Evolutionary conservation across 2,329 filamentous ascomycete genomes (phyloP).

Genomic region (Emergomyces africanus): DNA sequence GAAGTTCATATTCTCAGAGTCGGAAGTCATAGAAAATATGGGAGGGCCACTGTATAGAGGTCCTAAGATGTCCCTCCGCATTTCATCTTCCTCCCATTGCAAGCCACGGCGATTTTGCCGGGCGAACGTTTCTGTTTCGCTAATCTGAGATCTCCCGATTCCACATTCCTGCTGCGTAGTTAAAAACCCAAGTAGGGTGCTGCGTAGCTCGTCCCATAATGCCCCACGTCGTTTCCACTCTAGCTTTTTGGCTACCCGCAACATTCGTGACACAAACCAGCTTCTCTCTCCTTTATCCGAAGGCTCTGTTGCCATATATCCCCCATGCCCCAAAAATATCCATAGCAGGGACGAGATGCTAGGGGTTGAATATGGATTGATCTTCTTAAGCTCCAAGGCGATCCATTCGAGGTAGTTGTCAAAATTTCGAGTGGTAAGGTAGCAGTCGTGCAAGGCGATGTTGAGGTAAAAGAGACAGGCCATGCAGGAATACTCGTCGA

Average conservation of each 20-base stretch:
- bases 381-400: conserved; percentile 13
- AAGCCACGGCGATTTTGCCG: conserved; percentile 11
- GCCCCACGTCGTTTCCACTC: conserved; percentile 18
- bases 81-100: conserved; percentile 19
- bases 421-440: conserved; percentile 15
- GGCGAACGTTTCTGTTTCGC: conserved; percentile 14
- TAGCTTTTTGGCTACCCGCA: conserved; percentile 20
- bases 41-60: conserved; percentile 10
- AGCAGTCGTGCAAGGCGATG: conserved; percentile 18
- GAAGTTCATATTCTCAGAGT: background rate
- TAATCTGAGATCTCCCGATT: conserved; percentile 14
- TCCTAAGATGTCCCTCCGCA: conserved; percentile 17
- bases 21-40: background rate
- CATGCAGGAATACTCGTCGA: conserved; percentile 22
- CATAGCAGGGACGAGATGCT: conserved; percentile 21
- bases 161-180: conserved; percentile 19
- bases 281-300: conserved; percentile 18
- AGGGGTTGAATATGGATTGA: conserved; percentile 15
- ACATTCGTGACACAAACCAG: conserved; percentile 22
- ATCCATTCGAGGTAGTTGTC: conserved; percentile 19
- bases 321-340: conserved; percentile 20
- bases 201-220: conserved; percentile 18
- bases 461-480: conserved; percentile 21
- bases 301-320: conserved; percentile 13
- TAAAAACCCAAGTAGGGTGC: conserved; percentile 16